Evolutionary conservation across 1,284 basidiomycete species (phyloP).

Genomic region (Singerocomus inundabilis): DNA sequence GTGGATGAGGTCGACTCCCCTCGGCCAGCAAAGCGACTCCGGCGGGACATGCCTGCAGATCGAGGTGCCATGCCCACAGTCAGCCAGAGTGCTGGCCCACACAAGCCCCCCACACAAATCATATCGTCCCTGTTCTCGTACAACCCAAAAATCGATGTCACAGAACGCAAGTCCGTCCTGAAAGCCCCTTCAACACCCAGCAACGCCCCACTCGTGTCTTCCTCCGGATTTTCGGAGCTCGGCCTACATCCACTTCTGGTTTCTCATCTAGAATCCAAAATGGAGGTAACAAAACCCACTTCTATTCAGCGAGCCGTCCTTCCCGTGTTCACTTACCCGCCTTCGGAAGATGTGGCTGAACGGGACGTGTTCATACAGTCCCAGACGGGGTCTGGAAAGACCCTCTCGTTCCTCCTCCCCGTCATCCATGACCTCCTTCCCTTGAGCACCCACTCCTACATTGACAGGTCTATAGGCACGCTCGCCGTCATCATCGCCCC

Average conservation of each 20-base stretch:
- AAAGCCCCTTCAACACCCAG: conserved; percentile 56
- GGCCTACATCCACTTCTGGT: conserved; percentile 83
- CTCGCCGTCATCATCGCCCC: conserved; percentile 94
- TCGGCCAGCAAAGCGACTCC: conserved; percentile 50
- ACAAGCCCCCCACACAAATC: conserved; percentile 57
- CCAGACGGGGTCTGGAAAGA: conserved; percentile 98
- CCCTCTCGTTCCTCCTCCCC: conserved; percentile 90
- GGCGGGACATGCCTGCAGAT: conserved; percentile 37
- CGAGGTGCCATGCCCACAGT: conserved; percentile 14
- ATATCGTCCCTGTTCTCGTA: conserved; percentile 92
- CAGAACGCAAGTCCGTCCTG: conserved; percentile 28
- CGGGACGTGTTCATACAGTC: conserved; percentile 95
- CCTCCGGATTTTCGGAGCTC: conserved; percentile 72
- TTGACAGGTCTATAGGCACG: conserved; percentile 88
- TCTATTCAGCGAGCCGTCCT: conserved; percentile 87
- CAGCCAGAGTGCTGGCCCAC: conserved; percentile 27
- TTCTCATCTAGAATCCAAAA: conserved; percentile 77
- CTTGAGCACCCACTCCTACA: conserved; percentile 82
- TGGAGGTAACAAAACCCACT: conserved; percentile 85
- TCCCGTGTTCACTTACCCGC: conserved; percentile 61
- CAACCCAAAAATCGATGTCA: conserved; percentile 64
- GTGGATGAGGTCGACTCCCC: conserved; percentile 21
- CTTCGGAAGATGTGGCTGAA: conserved; percentile 39
- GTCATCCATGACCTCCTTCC: conserved; percentile 94
- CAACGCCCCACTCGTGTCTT: conserved; percentile 78